Evolutionary conservation across 768 basidiomycete genomes (phyloP).

Genomic region (Auricularia cornea): DNA sequence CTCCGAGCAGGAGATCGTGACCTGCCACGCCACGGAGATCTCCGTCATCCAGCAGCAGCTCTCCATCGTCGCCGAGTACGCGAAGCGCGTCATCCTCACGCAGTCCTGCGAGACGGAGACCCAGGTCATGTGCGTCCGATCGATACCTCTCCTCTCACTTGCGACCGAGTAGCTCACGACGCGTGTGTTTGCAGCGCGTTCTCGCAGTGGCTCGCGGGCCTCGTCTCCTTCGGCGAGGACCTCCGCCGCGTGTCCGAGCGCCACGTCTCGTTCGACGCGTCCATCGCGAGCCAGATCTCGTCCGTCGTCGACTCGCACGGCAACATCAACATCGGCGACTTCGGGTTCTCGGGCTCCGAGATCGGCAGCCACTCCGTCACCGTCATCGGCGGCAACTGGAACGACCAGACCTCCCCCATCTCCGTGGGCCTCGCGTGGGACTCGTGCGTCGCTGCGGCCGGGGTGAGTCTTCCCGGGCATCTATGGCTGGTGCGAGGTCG

Average conservation of each 20-base stretch:
- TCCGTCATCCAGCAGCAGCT: slow-evolving; percentile 6
- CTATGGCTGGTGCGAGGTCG: not conserved
- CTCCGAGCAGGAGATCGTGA: slow-evolving; percentile 3
- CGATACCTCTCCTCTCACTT: not conserved
- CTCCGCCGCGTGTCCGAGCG: slow-evolving; percentile 2
- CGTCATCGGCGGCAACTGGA: slow-evolving; percentile 7
- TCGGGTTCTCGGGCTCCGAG: slow-evolving; percentile 1
- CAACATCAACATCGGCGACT: slow-evolving; percentile 3
- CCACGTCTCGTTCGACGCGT: slow-evolving; percentile 3
- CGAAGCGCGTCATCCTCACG: slow-evolving; percentile 5
- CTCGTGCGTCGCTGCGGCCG: not conserved
- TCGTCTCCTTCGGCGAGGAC: slow-evolving; percentile 2
- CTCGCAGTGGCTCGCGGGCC: slow-evolving; percentile 4
- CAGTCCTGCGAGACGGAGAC: slow-evolving; percentile 7
- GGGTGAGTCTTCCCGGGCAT: not conserved
- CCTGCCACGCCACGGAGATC: slow-evolving; percentile 2
- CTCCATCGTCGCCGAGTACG: slow-evolving; percentile 6
- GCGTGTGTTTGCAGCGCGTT: slow-evolving; percentile 1
- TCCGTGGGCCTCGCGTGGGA: slow-evolving; percentile 1
- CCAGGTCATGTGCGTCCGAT: slow-evolving; percentile 2
- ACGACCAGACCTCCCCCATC: not conserved
- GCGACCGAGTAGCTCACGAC: not conserved
- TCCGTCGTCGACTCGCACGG: slow-evolving; percentile 3
- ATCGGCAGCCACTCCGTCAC: slow-evolving; percentile 4
- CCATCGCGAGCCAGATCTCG: slow-evolving; percentile 3